Base-by-base conservation (phyloP, 371 early-diverging fungal genomes). In the Mucor saturninus region DNA sequence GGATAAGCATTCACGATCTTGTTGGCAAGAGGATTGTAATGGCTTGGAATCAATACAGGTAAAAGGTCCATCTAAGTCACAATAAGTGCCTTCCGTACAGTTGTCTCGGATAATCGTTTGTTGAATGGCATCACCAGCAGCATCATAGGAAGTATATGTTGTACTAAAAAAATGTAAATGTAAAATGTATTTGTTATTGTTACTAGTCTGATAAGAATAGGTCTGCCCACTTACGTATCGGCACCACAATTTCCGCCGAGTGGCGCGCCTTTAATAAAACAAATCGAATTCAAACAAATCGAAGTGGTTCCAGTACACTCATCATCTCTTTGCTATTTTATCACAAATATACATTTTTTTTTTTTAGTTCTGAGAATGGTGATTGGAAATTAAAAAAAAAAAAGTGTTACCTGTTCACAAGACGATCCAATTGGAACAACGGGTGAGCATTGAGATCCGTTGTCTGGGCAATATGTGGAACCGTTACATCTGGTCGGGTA, bases 81-180 rank as follows among this genome's bases (percentile, higher is more conserved):
- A 81, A 39, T 69, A 81, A 2, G 76, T 69, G 1, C 74, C 76
- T n/a, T 54, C 46, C 0, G 82, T 81, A 14, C 82, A 81, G 54
- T 81, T 81, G 32, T 81, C 82, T 42, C 82, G 71, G 32, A 79
- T 64, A 39, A 79, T 79, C 0, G 65, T 75, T 56, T 81, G 82
- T 39, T 64, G 56, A 9, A 74, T 32, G 1, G 45, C 48, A 26
- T 69, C 56, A 10, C 72, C 74, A 1, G 56, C 65, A 3, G 69
- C 69, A 61, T 77, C 72, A 30, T 77, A 68, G 1, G 76, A 67
- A 13, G 60, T 57, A 51, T 77, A 81, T 4, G 59, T 62, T 5
- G 74, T 71, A 13, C 75, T 79, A 56, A 43, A 30, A 21, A 49
- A 32, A 45, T 30, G 43, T 53, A 52, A 13, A n/a, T 45, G 48